A percentile compares a stretch with the other conserved stretches of the same genome.
phyloP scores from a whole-genome alignment of 2,329 filamentous ascomycete genomes.

The Cercospora zeina region DNA sequence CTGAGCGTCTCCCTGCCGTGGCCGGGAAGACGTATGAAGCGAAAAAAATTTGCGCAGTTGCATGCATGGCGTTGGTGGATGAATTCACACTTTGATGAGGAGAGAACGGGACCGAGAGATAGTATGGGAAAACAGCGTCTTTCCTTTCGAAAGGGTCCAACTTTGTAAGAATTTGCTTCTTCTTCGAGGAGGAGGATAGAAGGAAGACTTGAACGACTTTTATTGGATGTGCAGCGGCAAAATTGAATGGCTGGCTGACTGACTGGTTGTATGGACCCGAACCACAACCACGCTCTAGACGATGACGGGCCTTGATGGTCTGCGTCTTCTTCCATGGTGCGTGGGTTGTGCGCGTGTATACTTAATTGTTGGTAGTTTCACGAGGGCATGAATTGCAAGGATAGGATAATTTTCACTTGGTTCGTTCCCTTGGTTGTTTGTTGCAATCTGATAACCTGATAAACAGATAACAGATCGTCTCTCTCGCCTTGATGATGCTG shows the following conservation, averaged over 20 bases:
- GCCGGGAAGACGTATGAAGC: conserved; percentile 4
- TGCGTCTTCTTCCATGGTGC: neutral
- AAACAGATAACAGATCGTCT: no score
- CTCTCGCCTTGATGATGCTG: no score
- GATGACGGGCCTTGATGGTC: conserved; percentile 12
- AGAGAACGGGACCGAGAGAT: conserved; percentile 15
- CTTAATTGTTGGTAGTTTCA: conserved; percentile 10
- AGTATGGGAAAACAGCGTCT: no score
- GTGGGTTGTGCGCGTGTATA: conserved; percentile 1
- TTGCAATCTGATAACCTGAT: no score
- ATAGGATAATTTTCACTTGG: conserved; percentile 8
- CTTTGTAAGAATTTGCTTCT: no score
- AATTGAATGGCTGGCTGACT: no score
- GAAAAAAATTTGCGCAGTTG: neutral
- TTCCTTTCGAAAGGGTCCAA: no score
- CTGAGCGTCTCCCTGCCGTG: conserved; percentile 26
- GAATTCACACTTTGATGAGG: neutral
- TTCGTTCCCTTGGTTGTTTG: no score
- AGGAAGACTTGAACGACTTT: no score
- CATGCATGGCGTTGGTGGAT: conserved; percentile 11
- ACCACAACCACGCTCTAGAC: neutral
- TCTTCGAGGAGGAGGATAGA: no score
- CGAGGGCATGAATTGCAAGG: conserved; percentile 17
- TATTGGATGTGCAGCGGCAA: no score
- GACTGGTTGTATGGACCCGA: neutral